Base-by-base conservation (phyloP, 1,139 yeast species). In the Kodamaea arcana region DNA sequence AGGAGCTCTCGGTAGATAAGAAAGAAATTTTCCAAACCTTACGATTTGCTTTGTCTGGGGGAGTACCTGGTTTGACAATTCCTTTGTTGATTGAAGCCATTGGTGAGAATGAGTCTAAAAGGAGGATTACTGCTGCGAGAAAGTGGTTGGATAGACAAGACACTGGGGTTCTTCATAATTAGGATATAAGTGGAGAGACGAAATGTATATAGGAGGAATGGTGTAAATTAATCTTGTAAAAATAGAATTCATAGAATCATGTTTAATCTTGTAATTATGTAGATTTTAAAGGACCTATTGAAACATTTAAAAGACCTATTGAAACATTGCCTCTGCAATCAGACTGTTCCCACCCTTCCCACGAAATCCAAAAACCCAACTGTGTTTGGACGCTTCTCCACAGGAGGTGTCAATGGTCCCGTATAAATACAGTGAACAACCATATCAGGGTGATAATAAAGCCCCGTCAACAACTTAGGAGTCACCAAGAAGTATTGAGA, bases 401-500 rank as follows among this genome's bases (percentile, higher is more conserved):
- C 46, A 8, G 54, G 53, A 27, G 58, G 60, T 29, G 66, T 54
- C 28, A 58, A 52, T 4, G 70, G 69, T 2, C 82, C 81, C 1
- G 96, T 88, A 65, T 80, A 82, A 35, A 92, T 88, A 62, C 95
- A 85, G 56, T 86, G 94, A 6, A 92, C 78, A 44, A 81, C 77
- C 96, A 92, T 87, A 40, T 78, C 78, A 13, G 78, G 78, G 46
- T 86, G 87, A 54, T 88, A 90, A 45, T 78, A 76, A 36, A 92
- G 65, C 27, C 84, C 83, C 0, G 94, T 81, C 41, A 94, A 66
- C 39, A 92, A 65, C 55, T 92, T 92, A 1, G 99, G 99, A 0
- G 98, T 92, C 27, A 92, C 87, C 54, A 92, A 69, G 52, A 92
- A 88, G 57, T 90, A 92, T 53, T 90, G 97, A 3, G 80, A 72